Evolutionary conservation across 345 rosid genomes (phyloP).

Genomic region (Moricandia moricandioides): DNA sequence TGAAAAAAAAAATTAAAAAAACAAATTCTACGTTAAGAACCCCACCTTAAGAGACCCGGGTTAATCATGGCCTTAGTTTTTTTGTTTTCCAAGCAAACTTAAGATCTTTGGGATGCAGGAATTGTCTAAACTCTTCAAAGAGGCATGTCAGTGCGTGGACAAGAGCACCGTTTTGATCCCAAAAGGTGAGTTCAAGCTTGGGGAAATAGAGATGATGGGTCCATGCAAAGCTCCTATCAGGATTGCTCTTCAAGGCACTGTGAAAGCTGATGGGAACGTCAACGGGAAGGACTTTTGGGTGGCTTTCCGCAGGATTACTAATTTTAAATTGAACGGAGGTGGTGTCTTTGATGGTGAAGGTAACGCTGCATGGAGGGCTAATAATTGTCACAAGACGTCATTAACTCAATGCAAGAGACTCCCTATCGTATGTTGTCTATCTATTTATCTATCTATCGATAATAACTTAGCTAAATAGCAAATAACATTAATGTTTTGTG

Average conservation of each 20-base stretch:
- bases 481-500: not conserved
- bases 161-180: conserved; percentile 24
- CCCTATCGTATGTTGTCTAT: conserved; percentile 24
- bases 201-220: conserved; percentile 22
- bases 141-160: conserved; percentile 26
- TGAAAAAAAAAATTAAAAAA: too few species aligned
- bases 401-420: conserved; percentile 24
- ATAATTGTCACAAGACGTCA: conserved; percentile 31
- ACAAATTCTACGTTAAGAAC: too few species aligned
- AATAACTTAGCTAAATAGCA: not conserved
- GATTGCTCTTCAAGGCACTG: conserved; percentile 16
- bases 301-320: conserved; percentile 45
- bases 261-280: conserved; percentile 26
- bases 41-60: too few species aligned
- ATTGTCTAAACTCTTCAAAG: conserved; percentile 22
- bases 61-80: too few species aligned
- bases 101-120: conserved; percentile 12
- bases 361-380: conserved; percentile 46
- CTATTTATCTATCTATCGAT: not conserved
- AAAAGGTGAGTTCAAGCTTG: conserved; percentile 32
- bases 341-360: conserved; percentile 76
- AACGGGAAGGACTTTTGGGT: conserved; percentile 39
- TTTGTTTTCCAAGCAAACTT: not conserved
- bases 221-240: conserved; percentile 34
- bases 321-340: conserved; percentile 47